These are phyloP conservation scores for Dictyostelium citrinum DNA, from an alignment of 78 protist species.

Conservation along the genomic window DNA sequence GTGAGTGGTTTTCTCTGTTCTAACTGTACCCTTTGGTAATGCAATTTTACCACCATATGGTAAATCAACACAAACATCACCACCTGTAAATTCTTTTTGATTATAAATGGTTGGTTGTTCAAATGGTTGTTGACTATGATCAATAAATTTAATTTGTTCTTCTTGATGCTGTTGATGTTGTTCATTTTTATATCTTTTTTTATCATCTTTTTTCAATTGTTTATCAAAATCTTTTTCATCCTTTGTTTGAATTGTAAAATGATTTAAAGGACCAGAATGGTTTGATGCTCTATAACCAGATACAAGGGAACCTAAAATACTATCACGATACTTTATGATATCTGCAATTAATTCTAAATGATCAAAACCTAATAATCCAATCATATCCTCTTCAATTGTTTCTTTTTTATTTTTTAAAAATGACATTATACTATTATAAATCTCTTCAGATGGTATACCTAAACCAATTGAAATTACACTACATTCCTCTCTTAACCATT, in stretches of 20 bases:
- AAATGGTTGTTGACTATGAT: not conserved
- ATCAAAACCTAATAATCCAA: conserved; percentile 38
- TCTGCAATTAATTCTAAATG: conserved; percentile 30
- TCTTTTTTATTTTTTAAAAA: not conserved
- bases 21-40: conserved; percentile 12
- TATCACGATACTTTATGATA: not conserved
- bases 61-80: not conserved
- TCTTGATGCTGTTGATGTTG: not conserved
- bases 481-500: conserved; percentile 53
- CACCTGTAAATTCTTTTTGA: conserved; percentile 18
- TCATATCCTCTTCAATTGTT: conserved; percentile 39
- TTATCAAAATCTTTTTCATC: conserved; percentile 42
- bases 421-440: not conserved
- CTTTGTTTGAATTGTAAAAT: conserved; percentile 27
- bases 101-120: conserved; percentile 1
- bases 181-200: not conserved
- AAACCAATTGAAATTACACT: not conserved
- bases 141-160: not conserved
- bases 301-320: not conserved
- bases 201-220: conserved; percentile 20
- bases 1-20: not conserved
- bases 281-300: not conserved
- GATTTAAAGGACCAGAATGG: conserved; percentile 16
- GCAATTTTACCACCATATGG: conserved; percentile 31
- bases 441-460: conserved; percentile 17